These are phyloP conservation scores for Claviceps lovelessii DNA, from an alignment of 2,329 filamentous ascomycete genomes.

Conservation along the genomic window DNA sequence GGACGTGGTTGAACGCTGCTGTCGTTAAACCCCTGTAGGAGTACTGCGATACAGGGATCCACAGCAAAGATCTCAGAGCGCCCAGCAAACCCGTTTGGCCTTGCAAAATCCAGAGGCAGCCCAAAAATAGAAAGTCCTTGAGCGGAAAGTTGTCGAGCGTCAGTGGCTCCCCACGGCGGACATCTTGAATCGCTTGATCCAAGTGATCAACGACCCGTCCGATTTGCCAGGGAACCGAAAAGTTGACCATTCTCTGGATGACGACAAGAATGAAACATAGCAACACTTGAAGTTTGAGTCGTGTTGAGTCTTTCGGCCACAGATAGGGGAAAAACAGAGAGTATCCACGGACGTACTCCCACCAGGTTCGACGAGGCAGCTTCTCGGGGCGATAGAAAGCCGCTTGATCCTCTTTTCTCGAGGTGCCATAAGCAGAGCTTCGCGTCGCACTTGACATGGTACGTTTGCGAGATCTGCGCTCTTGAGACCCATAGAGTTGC, in stretches of 20 bases:
- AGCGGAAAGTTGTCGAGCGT: constrained; percentile 22
- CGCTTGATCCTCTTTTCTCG: constrained; percentile 46
- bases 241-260: constrained; percentile 69
- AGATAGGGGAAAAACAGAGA: constrained; percentile 91
- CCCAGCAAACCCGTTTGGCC: constrained; percentile 79
- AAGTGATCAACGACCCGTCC: constrained; percentile 67
- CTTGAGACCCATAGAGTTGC: constrained; percentile 5
- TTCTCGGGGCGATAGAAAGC: constrained; percentile 85
- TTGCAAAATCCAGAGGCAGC: constrained; percentile 73
- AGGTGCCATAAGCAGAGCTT: constrained; percentile 13
- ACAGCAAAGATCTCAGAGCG: constrained; percentile 67
- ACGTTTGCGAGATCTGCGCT: constrained; percentile 20
- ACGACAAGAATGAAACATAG: constrained; percentile 71
- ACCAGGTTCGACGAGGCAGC: constrained; percentile 80
- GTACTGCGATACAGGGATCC: constrained; percentile 95
- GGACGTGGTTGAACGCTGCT: constrained; percentile 93
- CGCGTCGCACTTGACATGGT: constrained; percentile 27
- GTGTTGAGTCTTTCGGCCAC: constrained; percentile 70
- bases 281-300: constrained; percentile 64
- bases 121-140: constrained; percentile 21
- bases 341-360: constrained; percentile 88
- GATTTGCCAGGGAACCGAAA: constrained; percentile 71
- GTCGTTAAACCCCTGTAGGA: constrained; percentile 90
- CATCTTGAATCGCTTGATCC: constrained; percentile 35
- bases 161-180: constrained; percentile 23